phyloP scores from a whole-genome alignment of 305 asterid species.

The Striga hermonthica region DNA sequence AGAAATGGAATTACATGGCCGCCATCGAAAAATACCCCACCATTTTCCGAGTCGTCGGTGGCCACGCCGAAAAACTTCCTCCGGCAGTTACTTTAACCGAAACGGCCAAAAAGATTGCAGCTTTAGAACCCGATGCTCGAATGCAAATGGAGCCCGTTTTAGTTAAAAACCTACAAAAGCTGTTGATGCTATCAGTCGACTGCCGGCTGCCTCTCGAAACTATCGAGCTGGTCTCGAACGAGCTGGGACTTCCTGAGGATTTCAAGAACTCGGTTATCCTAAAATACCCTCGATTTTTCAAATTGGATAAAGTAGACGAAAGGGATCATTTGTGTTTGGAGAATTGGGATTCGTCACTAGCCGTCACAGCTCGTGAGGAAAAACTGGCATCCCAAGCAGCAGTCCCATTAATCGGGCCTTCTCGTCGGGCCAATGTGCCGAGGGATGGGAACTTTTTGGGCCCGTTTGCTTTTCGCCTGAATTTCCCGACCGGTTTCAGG shows the following conservation, averaged over 20 bases:
- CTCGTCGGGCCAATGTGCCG: conserved; percentile 43
- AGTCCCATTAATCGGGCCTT: not conserved
- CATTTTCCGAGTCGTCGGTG: conserved; percentile 59
- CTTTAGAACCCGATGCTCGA: conserved; percentile 51
- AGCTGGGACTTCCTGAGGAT: conserved; percentile 76
- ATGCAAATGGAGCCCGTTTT: conserved; percentile 72
- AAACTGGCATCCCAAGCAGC: conserved; percentile 32
- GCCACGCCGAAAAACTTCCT: conserved; percentile 47
- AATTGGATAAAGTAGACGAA: conserved; percentile 49
- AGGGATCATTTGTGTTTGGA: conserved; percentile 68
- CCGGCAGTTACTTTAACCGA: conserved; percentile 68
- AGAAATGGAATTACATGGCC: conserved; percentile 89
- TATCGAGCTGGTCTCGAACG: conserved; percentile 48
- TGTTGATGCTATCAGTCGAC: conserved; percentile 86
- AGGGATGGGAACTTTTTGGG: conserved; percentile 78
- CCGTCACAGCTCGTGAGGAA: conserved; percentile 82
- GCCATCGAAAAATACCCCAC: conserved; percentile 73
- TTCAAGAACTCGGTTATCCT: conserved; percentile 59
- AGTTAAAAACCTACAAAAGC: conserved; percentile 69
- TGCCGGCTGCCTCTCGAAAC: conserved; percentile 69
- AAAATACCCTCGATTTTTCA: conserved; percentile 68
- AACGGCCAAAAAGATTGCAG: conserved; percentile 63
- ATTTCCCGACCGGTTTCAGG: conserved; percentile 81
- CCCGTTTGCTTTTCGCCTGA: conserved; percentile 64
- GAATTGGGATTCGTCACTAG: conserved; percentile 89